These are phyloP conservation scores for Tubosaeta sp. DNA, from an alignment of 768 basidiomycete species.

Conservation along the genomic window DNA sequence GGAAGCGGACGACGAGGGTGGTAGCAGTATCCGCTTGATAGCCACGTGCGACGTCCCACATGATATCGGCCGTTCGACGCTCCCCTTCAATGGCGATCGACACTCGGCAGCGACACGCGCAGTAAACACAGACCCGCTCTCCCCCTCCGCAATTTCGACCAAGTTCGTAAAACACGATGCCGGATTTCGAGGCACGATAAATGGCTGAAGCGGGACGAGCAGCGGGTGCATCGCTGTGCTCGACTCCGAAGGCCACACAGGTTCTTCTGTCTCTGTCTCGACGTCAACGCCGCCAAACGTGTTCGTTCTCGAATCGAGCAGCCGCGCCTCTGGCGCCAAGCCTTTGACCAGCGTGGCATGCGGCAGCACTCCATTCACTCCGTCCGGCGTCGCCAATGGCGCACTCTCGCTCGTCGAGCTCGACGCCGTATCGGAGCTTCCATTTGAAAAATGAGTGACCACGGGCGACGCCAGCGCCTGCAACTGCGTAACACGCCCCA, in stretches of 20 bases:
- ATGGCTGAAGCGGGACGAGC: constrained; percentile 49
- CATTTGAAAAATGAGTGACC: constrained; percentile 39
- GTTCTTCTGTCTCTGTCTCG: constrained; percentile 9
- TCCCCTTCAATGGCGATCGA: not conserved
- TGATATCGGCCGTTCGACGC: constrained; percentile 19
- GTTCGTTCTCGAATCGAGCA: constrained; percentile 31
- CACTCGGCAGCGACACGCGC: constrained; percentile 29
- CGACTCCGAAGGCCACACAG: not conserved
- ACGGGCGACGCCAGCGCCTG: constrained; percentile 41
- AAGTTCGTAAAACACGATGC: constrained; percentile 60
- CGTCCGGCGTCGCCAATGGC: constrained; percentile 16
- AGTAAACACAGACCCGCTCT: constrained; percentile 67
- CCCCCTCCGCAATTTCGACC: constrained; percentile 79
- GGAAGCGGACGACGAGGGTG: constrained; percentile 32
- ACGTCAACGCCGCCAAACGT: constrained; percentile 35
- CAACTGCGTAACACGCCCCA: constrained; percentile 24
- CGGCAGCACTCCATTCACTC: constrained; percentile 6
- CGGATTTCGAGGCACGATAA: constrained; percentile 66
- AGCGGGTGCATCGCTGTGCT: constrained; percentile 15
- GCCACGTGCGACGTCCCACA: constrained; percentile 51
- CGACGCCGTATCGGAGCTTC: constrained; percentile 34
- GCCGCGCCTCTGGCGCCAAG: constrained; percentile 22
- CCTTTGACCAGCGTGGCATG: not conserved
- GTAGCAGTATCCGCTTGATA: constrained; percentile 67
- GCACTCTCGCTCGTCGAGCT: constrained; percentile 29